Percentiles rank a stretch among this genome's conserved stretches.
Evolutionary conservation across 257 asterid species (phyloP).

Genomic region (Solanum pimpinellifolium): DNA sequence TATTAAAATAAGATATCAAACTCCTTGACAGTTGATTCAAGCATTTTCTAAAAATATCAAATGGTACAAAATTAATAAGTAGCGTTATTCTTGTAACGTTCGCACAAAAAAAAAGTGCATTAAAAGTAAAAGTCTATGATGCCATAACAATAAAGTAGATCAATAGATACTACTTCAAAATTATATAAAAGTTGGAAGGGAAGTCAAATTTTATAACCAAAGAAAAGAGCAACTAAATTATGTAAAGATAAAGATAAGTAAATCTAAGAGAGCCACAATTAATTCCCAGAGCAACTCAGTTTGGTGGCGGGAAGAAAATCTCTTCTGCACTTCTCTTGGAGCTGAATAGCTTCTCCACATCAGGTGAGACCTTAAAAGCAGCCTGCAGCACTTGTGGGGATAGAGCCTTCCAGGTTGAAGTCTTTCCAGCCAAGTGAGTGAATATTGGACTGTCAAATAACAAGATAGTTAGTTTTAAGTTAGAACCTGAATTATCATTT

Average conservation of each 20-base stretch:
- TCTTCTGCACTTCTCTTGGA: constrained; percentile 62
- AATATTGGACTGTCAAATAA: constrained; percentile 39
- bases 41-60: too few species aligned
- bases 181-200: too few species aligned
- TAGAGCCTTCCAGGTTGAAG: constrained; percentile 53
- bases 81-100: not conserved
- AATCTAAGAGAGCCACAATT: not conserved
- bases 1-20: not conserved
- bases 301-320: constrained; percentile 80
- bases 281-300: not conserved
- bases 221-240: not conserved
- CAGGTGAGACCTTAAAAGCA: constrained; percentile 40
- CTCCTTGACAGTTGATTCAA: not conserved
- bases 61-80: too few species aligned
- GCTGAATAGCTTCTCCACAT: constrained; percentile 55
- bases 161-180: too few species aligned
- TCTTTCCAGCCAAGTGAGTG: constrained; percentile 56
- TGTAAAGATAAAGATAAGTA: not conserved
- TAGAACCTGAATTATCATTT: too few species aligned
- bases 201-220: not conserved
- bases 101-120: not conserved
- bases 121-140: not conserved
- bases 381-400: constrained; percentile 60
- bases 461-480: not conserved
- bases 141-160: too few species aligned